Conservation (phyloP, 2,329 filamentous ascomycete species). For the Colletotrichum chlorophyti region DNA sequence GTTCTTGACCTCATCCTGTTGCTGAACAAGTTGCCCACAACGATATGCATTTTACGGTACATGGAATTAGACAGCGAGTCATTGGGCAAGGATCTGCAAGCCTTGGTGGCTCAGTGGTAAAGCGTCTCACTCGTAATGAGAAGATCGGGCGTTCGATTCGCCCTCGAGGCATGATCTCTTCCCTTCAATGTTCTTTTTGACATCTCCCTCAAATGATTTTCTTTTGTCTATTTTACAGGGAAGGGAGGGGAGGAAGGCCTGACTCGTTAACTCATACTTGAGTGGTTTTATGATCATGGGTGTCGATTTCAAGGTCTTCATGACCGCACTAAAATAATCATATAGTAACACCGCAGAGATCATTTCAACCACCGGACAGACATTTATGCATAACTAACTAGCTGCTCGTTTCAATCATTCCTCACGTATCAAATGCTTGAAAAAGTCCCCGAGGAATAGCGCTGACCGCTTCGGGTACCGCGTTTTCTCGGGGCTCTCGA, state of each 20-base stretch:
- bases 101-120: constrained; percentile 31
- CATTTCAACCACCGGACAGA: no score
- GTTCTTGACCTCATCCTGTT: no score
- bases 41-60: background rate
- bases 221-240: no score
- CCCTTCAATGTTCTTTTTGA: background rate
- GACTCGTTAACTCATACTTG: no score
- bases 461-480: constrained; percentile 43
- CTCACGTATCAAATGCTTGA: constrained; percentile 35
- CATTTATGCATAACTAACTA: no score
- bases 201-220: background rate
- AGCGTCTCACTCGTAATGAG: constrained; percentile 30
- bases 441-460: constrained; percentile 37
- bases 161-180: constrained; percentile 21
- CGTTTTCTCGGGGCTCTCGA: constrained; percentile 41
- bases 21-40: background rate
- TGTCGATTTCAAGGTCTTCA: no score
- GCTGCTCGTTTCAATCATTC: background rate
- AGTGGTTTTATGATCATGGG: no score
- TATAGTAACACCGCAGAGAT: no score
- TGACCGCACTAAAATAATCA: no score
- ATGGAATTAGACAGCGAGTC: rapidly evolving
- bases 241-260: no score
- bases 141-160: constrained; percentile 31
- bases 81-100: background rate